phyloP scores from a whole-genome alignment of 768 basidiomycete species.

The Lentinula sp. region DNA sequence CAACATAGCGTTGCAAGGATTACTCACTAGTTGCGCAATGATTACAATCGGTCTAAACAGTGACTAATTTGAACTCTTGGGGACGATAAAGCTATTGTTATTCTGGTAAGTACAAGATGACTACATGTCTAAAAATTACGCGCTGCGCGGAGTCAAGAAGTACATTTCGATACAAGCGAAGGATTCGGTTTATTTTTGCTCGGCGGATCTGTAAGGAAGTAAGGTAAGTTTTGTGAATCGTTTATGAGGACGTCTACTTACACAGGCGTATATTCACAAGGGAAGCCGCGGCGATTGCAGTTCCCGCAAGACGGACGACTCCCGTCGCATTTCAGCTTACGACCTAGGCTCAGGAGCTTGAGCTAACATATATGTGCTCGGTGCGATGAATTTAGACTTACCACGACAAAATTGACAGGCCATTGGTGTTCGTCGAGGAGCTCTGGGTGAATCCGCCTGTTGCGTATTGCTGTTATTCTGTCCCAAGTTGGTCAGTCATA shows the following conservation, averaged over 20 bases:
- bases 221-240: neutral
- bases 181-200: neutral
- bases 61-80: no score
- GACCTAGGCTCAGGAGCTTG: slow-evolving; percentile 29
- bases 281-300: slow-evolving; percentile 52
- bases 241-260: slow-evolving; percentile 26
- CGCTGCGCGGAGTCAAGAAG: neutral
- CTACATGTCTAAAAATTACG: neutral
- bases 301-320: slow-evolving; percentile 56
- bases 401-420: slow-evolving; percentile 73
- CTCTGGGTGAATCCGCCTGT: neutral
- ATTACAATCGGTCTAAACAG: no score
- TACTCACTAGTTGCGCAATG: no score
- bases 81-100: no score
- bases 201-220: neutral
- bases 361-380: neutral
- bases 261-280: slow-evolving; percentile 63
- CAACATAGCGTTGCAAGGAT: no score
- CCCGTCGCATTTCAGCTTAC: slow-evolving; percentile 73
- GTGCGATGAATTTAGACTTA: slow-evolving; percentile 17
- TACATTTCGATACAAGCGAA: neutral
- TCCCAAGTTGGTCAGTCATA: neutral
- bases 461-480: neutral
- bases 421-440: slow-evolving; percentile 45
- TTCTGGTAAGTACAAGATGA: neutral